These are phyloP conservation scores for Hibiscus tridactylites DNA, from an alignment of 345 rosid species.

Conservation along the genomic window DNA sequence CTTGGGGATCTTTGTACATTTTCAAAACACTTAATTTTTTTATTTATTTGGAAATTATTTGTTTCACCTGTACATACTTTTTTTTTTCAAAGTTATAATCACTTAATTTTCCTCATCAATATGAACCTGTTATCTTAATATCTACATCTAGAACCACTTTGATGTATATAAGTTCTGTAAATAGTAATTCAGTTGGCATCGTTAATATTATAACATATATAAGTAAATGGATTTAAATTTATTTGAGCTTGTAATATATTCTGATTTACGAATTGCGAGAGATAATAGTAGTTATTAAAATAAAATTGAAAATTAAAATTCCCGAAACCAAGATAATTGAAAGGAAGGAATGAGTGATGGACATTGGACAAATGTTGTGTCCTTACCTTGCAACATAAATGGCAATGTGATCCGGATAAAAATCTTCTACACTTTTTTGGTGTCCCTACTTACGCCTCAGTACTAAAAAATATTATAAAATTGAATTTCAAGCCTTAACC, in stretches of 20 bases:
- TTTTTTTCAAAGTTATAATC: neutral
- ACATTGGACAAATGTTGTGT: neutral
- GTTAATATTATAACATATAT: too few species aligned
- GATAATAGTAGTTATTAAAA: too few species aligned
- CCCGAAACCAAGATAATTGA: neutral
- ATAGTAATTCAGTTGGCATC: too few species aligned
- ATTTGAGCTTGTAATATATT: too few species aligned
- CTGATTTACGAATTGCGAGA: too few species aligned
- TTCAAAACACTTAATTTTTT: slow-evolving; percentile 23
- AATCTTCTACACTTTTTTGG: too few species aligned
- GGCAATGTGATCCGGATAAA: neutral
- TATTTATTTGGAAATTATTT: slow-evolving; percentile 23
- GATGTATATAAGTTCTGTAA: neutral
- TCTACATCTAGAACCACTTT: neutral
- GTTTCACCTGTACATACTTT: slow-evolving; percentile 1
- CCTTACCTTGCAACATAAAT: neutral
- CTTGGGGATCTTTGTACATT: slow-evolving; percentile 34
- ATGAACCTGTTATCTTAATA: neutral
- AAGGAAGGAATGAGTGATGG: neutral
- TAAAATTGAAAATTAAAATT: too few species aligned
- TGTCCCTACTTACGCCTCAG: too few species aligned
- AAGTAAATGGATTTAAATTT: too few species aligned
- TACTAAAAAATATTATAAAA: too few species aligned
- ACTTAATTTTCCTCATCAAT: neutral
- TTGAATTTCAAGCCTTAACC: too few species aligned